phyloP scores from a whole-genome alignment of 1,284 basidiomycete genomes.

The Malassezia psittaci region DNA sequence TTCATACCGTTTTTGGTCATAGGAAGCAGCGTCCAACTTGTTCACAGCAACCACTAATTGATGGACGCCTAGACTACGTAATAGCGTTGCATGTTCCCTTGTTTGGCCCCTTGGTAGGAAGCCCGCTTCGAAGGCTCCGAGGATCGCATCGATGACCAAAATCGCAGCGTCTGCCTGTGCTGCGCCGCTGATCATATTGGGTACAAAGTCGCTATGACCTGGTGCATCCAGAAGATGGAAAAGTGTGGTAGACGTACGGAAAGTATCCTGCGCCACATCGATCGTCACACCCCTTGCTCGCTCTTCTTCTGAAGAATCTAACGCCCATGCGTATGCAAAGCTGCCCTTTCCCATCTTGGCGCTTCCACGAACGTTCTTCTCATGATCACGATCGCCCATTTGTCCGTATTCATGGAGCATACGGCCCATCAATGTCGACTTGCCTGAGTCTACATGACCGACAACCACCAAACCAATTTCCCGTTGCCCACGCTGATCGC shows the following conservation, averaged over 20 bases:
- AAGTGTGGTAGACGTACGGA: slow-evolving; percentile 65
- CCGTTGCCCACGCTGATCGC: slow-evolving; percentile 58
- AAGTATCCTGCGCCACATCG: slow-evolving; percentile 79
- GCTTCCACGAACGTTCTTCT: slow-evolving; percentile 80
- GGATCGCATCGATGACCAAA: slow-evolving; percentile 82
- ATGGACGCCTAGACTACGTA: slow-evolving; percentile 83
- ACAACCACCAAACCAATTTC: slow-evolving; percentile 81
- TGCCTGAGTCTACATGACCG: slow-evolving; percentile 96
- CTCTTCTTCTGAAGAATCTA: slow-evolving; percentile 87
- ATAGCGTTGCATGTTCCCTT: slow-evolving; percentile 84
- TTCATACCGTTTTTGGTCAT: slow-evolving; percentile 71
- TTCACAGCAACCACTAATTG: slow-evolving; percentile 88
- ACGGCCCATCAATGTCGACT: slow-evolving; percentile 93
- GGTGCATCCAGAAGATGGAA: slow-evolving; percentile 92
- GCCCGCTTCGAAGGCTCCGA: slow-evolving; percentile 88
- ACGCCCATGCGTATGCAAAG: slow-evolving; percentile 95
- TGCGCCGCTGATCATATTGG: slow-evolving; percentile 98
- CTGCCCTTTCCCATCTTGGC: slow-evolving; percentile 81
- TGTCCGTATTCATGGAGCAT: slow-evolving; percentile 82
- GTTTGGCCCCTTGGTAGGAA: slow-evolving; percentile 91
- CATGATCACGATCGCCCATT: slow-evolving; percentile 71
- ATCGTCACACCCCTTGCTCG: slow-evolving; percentile 91
- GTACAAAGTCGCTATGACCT: slow-evolving; percentile 92
- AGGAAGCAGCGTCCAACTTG: slow-evolving; percentile 66
- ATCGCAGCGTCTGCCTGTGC: slow-evolving; percentile 92